Evolutionary conservation across 1,284 basidiomycete species (phyloP).

Genomic region (Leccinum pallidistipes): DNA sequence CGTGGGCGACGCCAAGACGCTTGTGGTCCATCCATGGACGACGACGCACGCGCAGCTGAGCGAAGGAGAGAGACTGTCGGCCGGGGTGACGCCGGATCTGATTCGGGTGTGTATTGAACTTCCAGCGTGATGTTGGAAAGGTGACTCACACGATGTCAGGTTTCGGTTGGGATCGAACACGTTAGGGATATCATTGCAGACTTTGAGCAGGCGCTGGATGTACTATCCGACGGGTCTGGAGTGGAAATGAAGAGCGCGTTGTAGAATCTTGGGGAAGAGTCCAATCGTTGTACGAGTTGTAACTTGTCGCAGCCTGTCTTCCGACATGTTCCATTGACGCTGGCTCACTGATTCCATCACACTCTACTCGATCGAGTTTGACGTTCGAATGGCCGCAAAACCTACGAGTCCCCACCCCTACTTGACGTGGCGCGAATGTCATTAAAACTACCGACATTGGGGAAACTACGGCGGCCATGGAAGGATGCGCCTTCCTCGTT

Average conservation of each 20-base stretch:
- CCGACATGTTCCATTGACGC: not conserved
- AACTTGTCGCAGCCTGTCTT: too few relatives aligned
- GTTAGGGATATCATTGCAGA: slow-evolving; percentile 81
- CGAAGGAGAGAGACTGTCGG: slow-evolving; percentile 62
- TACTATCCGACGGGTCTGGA: too few relatives aligned
- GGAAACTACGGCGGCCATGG: not conserved
- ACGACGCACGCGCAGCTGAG: slow-evolving; percentile 85
- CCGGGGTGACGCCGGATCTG: slow-evolving; percentile 68
- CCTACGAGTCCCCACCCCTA: not conserved
- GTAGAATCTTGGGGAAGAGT: too few relatives aligned
- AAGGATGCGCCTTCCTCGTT: not conserved
- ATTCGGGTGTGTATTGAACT: slow-evolving; percentile 61
- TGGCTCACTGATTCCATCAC: too few relatives aligned
- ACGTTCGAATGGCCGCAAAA: not conserved
- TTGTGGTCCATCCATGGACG: slow-evolving; percentile 44
- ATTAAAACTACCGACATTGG: not conserved
- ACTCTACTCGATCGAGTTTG: too few relatives aligned
- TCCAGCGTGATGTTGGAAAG: not conserved
- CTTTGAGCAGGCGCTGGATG: slow-evolving; percentile 51
- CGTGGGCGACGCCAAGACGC: slow-evolving; percentile 41
- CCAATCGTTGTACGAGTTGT: too few relatives aligned
- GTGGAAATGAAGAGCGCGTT: too few relatives aligned
- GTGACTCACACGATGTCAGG: slow-evolving; percentile 1
- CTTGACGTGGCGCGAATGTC: not conserved
- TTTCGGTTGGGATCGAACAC: slow-evolving; percentile 76